Conservation (phyloP, 2,329 filamentous ascomycete genomes). For the Lachnum nothofagi region DNA sequence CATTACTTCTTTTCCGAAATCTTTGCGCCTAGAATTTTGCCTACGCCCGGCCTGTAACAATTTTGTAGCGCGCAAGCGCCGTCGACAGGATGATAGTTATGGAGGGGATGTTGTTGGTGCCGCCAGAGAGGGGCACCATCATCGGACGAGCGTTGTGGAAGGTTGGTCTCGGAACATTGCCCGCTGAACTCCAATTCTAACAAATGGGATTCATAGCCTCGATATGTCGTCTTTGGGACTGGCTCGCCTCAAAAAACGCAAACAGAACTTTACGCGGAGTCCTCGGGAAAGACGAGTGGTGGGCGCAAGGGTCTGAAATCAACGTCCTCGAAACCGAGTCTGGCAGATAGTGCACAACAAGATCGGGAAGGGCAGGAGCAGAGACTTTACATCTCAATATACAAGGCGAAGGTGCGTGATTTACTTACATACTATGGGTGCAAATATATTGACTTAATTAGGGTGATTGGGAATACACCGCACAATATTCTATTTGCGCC, state of each 20-base stretch:
- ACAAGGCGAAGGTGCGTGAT: constrained; percentile 33
- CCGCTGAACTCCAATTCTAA: neutral
- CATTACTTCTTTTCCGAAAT: neutral
- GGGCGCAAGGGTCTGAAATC: constrained; percentile 23
- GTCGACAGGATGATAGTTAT: constrained; percentile 40
- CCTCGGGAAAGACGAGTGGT: constrained; percentile 10
- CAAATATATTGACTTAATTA: constrained; percentile 13
- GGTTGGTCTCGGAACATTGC: constrained; percentile 34
- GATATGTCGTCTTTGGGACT: constrained; percentile 55
- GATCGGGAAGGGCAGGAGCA: constrained; percentile 16
- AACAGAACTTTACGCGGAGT: constrained; percentile 40
- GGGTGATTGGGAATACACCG: constrained; percentile 33
- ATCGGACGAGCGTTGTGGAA: constrained; percentile 50
- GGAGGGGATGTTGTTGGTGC: constrained; percentile 47
- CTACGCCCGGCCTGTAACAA: neutral
- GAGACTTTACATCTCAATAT: constrained; percentile 31
- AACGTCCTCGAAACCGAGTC: constrained; percentile 27
- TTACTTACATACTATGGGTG: neutral
- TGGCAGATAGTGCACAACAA: constrained; percentile 21
- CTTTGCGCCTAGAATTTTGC: neutral
- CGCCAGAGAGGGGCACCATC: constrained; percentile 48
- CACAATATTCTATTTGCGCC: constrained; percentile 29
- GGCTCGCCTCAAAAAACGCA: constrained; percentile 38
- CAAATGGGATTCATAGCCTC: constrained; percentile 39
- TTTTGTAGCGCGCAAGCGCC: neutral